Evolutionary conservation across 495 filamentous ascomycete genomes (phyloP).

Genomic region (Coniosporium apollinis): DNA sequence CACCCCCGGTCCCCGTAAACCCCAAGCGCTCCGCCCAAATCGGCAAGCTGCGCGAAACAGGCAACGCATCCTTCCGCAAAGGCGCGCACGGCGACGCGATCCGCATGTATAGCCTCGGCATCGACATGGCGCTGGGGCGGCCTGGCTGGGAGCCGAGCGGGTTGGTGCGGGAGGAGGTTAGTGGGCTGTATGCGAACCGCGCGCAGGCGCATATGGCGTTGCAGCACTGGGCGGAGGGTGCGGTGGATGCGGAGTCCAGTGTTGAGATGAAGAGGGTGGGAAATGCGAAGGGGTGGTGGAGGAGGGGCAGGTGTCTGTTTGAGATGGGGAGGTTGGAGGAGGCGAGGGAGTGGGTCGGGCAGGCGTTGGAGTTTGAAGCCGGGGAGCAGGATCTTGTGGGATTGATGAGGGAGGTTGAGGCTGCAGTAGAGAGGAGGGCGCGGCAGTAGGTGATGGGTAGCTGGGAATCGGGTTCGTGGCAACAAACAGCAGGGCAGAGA

Average conservation of each 20-base stretch:
- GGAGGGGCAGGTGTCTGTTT: slow-evolving; percentile 59
- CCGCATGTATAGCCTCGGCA: slow-evolving; percentile 61
- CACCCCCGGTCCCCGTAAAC: slow-evolving; percentile 57
- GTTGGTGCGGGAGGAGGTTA: slow-evolving; percentile 68
- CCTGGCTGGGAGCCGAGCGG: slow-evolving; percentile 75
- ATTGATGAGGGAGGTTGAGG: slow-evolving; percentile 54
- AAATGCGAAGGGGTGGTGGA: slow-evolving; percentile 91
- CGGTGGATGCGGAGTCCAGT: slow-evolving; percentile 67
- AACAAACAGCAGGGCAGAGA: no score
- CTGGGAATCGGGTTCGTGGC: no score
- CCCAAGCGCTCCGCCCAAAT: slow-evolving; percentile 75
- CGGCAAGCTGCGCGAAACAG: slow-evolving; percentile 75
- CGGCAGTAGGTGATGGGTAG: not conserved
- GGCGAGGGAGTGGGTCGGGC: slow-evolving; percentile 53
- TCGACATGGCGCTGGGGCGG: slow-evolving; percentile 71
- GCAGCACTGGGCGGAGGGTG: slow-evolving; percentile 63
- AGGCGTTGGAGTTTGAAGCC: slow-evolving; percentile 71
- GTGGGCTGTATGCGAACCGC: slow-evolving; percentile 64
- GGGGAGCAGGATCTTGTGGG: slow-evolving; percentile 50
- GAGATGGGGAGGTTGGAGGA: slow-evolving; percentile 88
- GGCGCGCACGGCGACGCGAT: slow-evolving; percentile 55
- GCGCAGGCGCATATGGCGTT: slow-evolving; percentile 78
- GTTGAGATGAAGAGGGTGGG: slow-evolving; percentile 76
- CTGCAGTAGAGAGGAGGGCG: slow-evolving; percentile 20
- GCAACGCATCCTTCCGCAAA: slow-evolving; percentile 69